Conservation (phyloP, 148 eudicot species). For the Chenopodium berlandieri region DNA sequence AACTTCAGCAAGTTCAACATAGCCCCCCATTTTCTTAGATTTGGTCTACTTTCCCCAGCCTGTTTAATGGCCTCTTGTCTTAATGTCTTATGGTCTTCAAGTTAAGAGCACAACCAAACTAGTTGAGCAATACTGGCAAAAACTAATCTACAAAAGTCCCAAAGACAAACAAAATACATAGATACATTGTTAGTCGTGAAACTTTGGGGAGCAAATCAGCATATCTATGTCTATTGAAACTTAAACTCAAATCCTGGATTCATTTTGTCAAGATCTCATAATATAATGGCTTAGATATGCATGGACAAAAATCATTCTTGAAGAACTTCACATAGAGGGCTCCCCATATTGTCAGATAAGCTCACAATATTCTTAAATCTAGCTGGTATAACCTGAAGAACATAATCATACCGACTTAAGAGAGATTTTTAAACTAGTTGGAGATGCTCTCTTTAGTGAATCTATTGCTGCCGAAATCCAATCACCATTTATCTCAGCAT, state of each 20-base stretch:
- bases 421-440: conserved; percentile 83
- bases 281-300: background rate
- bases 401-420: conserved; percentile 69
- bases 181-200: background rate
- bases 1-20: background rate
- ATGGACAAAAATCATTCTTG: background rate
- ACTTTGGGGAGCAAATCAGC: background rate
- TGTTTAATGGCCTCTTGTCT: background rate
- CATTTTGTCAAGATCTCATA: background rate
- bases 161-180: too few relatives aligned
- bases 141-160: background rate
- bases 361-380: background rate
- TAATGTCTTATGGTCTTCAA: background rate
- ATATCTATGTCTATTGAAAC: background rate
- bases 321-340: background rate
- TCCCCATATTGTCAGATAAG: background rate
- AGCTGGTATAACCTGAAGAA: background rate
- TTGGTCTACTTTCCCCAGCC: background rate
- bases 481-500: conserved; percentile 43
- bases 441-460: conserved; percentile 80
- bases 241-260: background rate
- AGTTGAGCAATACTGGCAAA: background rate
- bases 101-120: background rate
- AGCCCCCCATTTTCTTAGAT: background rate
- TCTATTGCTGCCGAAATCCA: conserved; percentile 72